Base-by-base conservation (phyloP, 2,329 filamentous ascomycete genomes). In the Fusarium sp. region DNA sequence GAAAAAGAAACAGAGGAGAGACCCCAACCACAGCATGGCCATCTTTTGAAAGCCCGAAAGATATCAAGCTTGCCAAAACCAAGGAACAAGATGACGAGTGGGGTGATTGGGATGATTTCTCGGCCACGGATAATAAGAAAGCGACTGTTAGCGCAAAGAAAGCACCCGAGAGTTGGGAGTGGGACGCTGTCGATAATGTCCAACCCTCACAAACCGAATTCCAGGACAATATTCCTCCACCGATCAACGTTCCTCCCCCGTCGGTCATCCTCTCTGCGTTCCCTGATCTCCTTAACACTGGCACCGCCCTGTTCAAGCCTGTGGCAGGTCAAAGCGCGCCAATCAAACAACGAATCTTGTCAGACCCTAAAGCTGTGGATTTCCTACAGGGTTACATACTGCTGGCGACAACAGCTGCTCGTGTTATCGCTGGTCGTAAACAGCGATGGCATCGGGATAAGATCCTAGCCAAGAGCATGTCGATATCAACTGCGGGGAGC, bases 401-500 rank as follows among this genome's bases (percentile, higher is more conserved):
- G 58, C 79, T 93, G 7, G 87, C 86, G 1, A 84, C 84, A 4
- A 91, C 93, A 13, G 89, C 91, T 23, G 92, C 88, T n/a, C 91
- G 90, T 42, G 86, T 97, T 48, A 89, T 97, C 58, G 91, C 92
- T 3, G 95, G 94, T 13, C 90, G 95, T 58, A 94, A 92, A 73
- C 82, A 91, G 50, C 90, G 95, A 57, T 98, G 95, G 95, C 95
- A 97, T 76, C 88, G 95, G 53, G 95, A 98, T 78, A 90, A 88
- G 64, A 89, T 93, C 64, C 83, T 98, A 14, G 88, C 92, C 3
- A 93, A 97, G 77, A 90, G 90, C 74, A 97, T 97, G 92, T 89
- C 91, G 57, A 97, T 98, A 63, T 92, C 93, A 2, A 88, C 89
- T 17, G 87, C 90, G 4, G 90, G 89, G 5, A 87, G 89, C 52